A percentile compares a stretch with the other conserved stretches of the same genome.
Evolutionary conservation across 306 rosid genomes (phyloP).

Genomic region (Purshia tridentata): DNA sequence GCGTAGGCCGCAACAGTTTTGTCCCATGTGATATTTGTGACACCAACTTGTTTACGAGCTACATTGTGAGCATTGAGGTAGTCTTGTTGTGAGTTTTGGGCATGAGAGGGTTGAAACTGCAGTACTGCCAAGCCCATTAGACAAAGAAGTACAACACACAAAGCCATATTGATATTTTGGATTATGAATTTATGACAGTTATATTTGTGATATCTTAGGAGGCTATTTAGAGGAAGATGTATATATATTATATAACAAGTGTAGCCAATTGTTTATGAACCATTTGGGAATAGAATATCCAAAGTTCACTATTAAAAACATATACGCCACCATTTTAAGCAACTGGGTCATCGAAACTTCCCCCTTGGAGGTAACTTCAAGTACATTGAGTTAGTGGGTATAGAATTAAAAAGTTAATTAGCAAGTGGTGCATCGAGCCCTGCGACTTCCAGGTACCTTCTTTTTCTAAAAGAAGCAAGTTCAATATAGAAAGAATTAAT

Average conservation of each 20-base stretch:
- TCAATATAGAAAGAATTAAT: neutral
- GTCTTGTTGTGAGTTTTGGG: conserved; percentile 46
- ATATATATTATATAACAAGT: too few relatives aligned
- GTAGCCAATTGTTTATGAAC: neutral
- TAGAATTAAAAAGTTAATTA: too few relatives aligned
- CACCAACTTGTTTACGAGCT: conserved; percentile 20
- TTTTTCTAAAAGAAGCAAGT: neutral
- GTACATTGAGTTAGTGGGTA: too few relatives aligned
- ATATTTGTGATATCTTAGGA: neutral
- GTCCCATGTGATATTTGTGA: conserved; percentile 21
- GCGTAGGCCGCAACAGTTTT: conserved; percentile 24
- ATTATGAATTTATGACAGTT: neutral
- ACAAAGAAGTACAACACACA: neutral
- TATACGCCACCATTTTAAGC: neutral
- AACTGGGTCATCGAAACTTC: neutral
- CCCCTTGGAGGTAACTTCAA: neutral
- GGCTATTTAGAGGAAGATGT: conserved; percentile 9
- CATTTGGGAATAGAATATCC: neutral
- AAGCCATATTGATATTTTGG: neutral
- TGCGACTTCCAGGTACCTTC: neutral
- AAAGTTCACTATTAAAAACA: neutral
- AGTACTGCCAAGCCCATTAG: neutral
- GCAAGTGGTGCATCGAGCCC: neutral
- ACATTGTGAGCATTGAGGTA: conserved; percentile 33
- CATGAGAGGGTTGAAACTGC: conserved; percentile 1